Conservation (phyloP, 2,329 filamentous ascomycete genomes). For the Ampelomyces quisqualis region DNA sequence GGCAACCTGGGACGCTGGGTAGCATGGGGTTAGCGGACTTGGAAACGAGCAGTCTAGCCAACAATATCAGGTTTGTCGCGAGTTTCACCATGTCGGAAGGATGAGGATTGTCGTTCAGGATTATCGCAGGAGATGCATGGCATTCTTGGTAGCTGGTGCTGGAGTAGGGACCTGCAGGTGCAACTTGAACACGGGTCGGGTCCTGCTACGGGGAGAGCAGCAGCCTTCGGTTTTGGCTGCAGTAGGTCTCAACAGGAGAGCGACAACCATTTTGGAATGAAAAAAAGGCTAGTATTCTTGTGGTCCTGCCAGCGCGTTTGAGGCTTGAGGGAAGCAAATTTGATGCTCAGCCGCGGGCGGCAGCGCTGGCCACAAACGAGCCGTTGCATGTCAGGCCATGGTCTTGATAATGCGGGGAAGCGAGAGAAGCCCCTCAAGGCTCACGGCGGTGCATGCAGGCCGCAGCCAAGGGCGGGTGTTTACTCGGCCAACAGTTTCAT, state of each 20-base stretch:
- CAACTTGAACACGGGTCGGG: too few relatives aligned
- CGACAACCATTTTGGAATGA: too few relatives aligned
- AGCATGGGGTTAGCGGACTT: conserved; percentile 21
- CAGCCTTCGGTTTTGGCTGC: background rate
- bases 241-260: background rate
- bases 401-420: conserved; percentile 36
- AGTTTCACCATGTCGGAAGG: conserved; percentile 22
- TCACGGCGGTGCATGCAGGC: conserved; percentile 10
- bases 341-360: conserved; percentile 17
- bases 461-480: conserved; percentile 17
- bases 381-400: conserved; percentile 6
- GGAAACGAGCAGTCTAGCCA: conserved; percentile 23
- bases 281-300: too few relatives aligned
- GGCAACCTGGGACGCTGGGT: conserved; percentile 18
- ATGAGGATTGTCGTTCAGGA: conserved; percentile 1
- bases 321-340: conserved; percentile 14
- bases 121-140: background rate
- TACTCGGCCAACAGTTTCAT: conserved; percentile 6
- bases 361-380: conserved; percentile 2
- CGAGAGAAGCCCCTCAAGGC: conserved; percentile 18
- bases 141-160: background rate
- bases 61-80: conserved; percentile 5
- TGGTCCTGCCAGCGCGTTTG: conserved; percentile 18
- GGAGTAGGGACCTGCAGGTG: background rate
- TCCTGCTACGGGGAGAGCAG: background rate